Percentiles rank a stretch among this genome's conserved stretches.
phyloP scores from a whole-genome alignment of 106 monocot species.

The Agapanthus africanus region DNA sequence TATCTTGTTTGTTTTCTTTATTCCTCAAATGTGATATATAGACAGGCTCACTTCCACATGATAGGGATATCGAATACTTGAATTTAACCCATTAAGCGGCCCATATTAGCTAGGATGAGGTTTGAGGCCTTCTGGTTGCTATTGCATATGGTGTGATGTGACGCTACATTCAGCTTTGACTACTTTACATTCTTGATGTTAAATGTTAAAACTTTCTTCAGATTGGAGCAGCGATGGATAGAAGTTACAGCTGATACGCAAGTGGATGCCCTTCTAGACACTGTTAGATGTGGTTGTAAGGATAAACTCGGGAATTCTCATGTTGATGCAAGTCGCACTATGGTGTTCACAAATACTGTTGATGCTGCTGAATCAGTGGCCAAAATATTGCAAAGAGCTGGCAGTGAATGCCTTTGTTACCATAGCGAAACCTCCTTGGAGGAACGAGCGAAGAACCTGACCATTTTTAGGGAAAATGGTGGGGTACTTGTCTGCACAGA shows the following conservation, averaged over 20 bases:
- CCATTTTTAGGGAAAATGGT: constrained; percentile 63
- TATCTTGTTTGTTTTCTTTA: too few relatives aligned
- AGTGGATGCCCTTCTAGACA: constrained; percentile 77
- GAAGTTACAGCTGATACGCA: constrained; percentile 88
- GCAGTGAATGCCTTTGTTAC: constrained; percentile 63
- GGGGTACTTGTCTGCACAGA: constrained; percentile 97
- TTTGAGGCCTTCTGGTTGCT: neutral
- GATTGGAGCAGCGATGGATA: constrained; percentile 88
- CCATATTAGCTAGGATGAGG: too few relatives aligned
- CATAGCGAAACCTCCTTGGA: constrained; percentile 80
- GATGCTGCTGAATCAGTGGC: constrained; percentile 71
- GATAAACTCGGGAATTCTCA: constrained; percentile 15
- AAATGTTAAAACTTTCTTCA: constrained; percentile 15
- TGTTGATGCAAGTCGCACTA: constrained; percentile 37
- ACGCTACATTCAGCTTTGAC: neutral
- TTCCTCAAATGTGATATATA: too few relatives aligned
- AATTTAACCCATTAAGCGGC: too few relatives aligned
- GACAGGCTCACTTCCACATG: too few relatives aligned
- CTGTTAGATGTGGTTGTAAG: constrained; percentile 42
- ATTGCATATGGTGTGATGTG: neutral
- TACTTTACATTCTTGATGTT: neutral
- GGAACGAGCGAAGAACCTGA: constrained; percentile 48
- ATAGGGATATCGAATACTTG: too few relatives aligned
- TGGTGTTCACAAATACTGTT: constrained; percentile 95
- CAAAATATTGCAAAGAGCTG: constrained; percentile 58